Base-by-base conservation (phyloP, 2,329 filamentous ascomycete genomes). In the Pyrenophora teres region DNA sequence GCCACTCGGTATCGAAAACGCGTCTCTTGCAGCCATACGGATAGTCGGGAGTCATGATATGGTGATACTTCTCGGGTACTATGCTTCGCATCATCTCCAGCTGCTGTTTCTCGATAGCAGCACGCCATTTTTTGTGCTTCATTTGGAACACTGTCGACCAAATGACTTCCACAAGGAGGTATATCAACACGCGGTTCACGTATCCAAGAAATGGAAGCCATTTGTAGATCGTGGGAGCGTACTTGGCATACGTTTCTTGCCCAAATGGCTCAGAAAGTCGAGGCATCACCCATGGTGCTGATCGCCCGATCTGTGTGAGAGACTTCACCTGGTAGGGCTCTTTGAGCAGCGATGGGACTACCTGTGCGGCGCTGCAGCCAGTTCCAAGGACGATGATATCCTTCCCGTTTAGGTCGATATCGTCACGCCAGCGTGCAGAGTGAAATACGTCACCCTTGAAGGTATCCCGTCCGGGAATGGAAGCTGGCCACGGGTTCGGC, bases 391-490 rank as follows among this genome's bases (percentile, higher is more conserved):
- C 75, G n/a, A 82, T 66, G 10, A 83, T 77, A 56, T 82, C 68
- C 56, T 82, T 83, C 41, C 71, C 74, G n/a, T 73, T 67, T 9
- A 82, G 60, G 47, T 81, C 74, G 19, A 80, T 63, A 21, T 74
- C 65, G 16, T 74, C 64, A 36, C 77, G 70, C 81, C 80, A 82
- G 30, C 78, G 70, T 8, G 80, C 79, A 1, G 80, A 80, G 57
- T 83, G 81, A 44, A 81, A 78, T 37, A 81, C 72, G 6, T 77
- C 62, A 12, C 80, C 81, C 50, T 77, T 62, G 55, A 82, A 83
- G 1, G 61, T 66, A 3, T 81, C 77, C 36, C 74, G 71, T 0
- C 80, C 80, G 6, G 74, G 76, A 19, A 82, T 27, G 8, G 38
- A 40, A 6, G 38, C n/a, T 40, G 38, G 38, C 38, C 38, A 40